Evolutionary conservation across 768 basidiomycete genomes (phyloP), one percentile per base, ranked within the genome.

Genomic region (Suillus lakei): DNA sequence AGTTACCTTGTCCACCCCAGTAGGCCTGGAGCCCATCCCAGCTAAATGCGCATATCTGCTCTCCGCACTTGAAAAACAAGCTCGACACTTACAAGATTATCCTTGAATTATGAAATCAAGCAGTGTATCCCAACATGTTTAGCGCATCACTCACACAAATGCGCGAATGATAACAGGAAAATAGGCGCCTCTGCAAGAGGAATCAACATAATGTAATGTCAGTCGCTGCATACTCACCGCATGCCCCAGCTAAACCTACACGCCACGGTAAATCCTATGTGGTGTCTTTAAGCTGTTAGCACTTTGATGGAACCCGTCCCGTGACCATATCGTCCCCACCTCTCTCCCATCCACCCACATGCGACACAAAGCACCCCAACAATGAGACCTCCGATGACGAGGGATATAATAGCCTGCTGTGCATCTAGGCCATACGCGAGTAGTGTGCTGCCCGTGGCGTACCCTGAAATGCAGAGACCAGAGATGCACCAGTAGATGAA

Each of bases 401-500:
- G 64, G 26, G 64, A 34, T 38, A 54, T 68, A 23, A 69, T 68
- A 30, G 69, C 64, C 41, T 69, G 69, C 38, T 36, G 61, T 26
- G 69, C 63, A 36, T 68, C 66, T 48, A 69, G 61, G 7, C 69
- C 69, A 43, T 69, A 69, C 53, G 68, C 69, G 54, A 69, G 69
- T 23, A 69, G 59, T 62, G 69, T 69, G 41, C 68, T 69, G 44
- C 69, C 69, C 13, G 46, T 41, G 23, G 69, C 61, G 48, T 69
- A 69, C 28, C 64, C 69, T 44, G 63, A 62, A 46, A 68, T 69
- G 51, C 69, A 68, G 61, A 69, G 65, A 32, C 70, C 70, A 53
- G 64, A 54, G 61, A 68, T 69, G 30, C 74, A 67, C 73, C 73
- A 74, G 65, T 74, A 75, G 46, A 71, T 71, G 55, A 73, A 70